These are phyloP conservation scores for Nitzschia sp. DNA, from an alignment of 108 stramenopile genomes.

Conservation along the genomic window DNA sequence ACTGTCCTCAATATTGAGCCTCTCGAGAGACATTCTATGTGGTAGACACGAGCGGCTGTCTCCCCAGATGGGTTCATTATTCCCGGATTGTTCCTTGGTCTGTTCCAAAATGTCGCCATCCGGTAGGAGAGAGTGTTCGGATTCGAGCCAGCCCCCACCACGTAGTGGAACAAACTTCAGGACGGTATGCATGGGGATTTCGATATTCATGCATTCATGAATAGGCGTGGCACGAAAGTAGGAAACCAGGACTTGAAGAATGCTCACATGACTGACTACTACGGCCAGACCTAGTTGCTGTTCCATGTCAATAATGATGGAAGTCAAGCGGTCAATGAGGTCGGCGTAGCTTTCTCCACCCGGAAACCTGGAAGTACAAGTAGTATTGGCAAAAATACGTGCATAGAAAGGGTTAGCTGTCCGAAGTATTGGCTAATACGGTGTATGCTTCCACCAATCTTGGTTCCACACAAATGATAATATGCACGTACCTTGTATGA, in stretches of 20 bases:
- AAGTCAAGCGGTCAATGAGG: conserved; percentile 73
- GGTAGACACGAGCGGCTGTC: too few species aligned
- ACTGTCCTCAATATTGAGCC: too few species aligned
- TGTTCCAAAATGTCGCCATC: too few species aligned
- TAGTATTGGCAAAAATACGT: too few species aligned
- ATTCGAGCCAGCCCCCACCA: conserved; percentile 84
- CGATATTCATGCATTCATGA: conserved; percentile 74
- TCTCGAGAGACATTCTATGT: too few species aligned
- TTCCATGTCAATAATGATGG: conserved; percentile 84
- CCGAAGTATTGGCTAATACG: too few species aligned
- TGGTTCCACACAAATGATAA: not conserved
- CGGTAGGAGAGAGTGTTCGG: conserved; percentile 33
- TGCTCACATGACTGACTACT: conserved; percentile 89
- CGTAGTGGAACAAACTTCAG: conserved; percentile 81
- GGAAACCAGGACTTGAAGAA: conserved; percentile 84
- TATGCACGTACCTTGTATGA: conserved; percentile 58
- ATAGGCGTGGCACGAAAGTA: conserved; percentile 82
- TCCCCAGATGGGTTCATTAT: too few species aligned
- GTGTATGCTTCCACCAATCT: not conserved
- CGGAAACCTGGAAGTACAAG: conserved; percentile 87
- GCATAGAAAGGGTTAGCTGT: too few species aligned
- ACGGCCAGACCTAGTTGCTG: conserved; percentile 84
- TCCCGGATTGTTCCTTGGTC: too few species aligned
- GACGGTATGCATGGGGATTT: conserved; percentile 85
- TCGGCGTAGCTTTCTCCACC: conserved; percentile 90